phyloP scores from a whole-genome alignment of 1,284 basidiomycete species.

The Trichosporon sp. region DNA sequence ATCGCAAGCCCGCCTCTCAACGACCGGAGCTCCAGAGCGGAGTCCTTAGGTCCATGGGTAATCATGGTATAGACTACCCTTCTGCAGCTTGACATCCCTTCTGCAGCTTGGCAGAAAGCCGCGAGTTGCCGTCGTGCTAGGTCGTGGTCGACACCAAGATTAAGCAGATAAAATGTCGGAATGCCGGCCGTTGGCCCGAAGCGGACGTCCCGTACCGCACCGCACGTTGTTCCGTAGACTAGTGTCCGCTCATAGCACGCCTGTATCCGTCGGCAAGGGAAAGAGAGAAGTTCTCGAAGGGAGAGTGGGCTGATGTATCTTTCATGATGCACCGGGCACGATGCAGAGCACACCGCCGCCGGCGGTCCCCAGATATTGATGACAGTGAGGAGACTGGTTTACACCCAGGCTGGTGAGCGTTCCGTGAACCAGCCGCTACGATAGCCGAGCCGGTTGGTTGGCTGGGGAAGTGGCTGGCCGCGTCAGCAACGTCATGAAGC shows the following conservation, averaged over 20 bases:
- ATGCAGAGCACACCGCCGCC: too few species aligned
- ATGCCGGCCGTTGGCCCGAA: background rate
- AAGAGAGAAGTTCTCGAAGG: too few species aligned
- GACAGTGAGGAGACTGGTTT: background rate
- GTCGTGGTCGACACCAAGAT: background rate
- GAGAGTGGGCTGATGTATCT: too few species aligned
- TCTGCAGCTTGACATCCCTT: too few species aligned
- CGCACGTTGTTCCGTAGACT: background rate
- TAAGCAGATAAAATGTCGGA: background rate
- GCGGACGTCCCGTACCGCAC: background rate
- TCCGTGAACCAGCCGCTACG: background rate
- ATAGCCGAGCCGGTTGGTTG: background rate
- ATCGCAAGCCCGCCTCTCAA: too few species aligned
- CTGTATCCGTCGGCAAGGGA: background rate
- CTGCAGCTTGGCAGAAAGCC: too few species aligned
- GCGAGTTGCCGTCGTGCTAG: background rate
- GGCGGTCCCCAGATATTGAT: background rate
- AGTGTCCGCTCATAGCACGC: too few species aligned
- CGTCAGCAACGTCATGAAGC: background rate
- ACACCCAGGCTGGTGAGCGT: background rate
- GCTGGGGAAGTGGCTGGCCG: background rate
- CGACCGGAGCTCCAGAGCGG: too few species aligned
- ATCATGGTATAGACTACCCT: too few species aligned
- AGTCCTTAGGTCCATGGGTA: too few species aligned
- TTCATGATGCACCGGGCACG: too few species aligned